A percentile compares a stretch with the other conserved stretches of the same genome.
These are phyloP conservation scores for Schizothecium vesticola DNA, from an alignment of 495 filamentous ascomycete genomes.

Conservation along the genomic window DNA sequence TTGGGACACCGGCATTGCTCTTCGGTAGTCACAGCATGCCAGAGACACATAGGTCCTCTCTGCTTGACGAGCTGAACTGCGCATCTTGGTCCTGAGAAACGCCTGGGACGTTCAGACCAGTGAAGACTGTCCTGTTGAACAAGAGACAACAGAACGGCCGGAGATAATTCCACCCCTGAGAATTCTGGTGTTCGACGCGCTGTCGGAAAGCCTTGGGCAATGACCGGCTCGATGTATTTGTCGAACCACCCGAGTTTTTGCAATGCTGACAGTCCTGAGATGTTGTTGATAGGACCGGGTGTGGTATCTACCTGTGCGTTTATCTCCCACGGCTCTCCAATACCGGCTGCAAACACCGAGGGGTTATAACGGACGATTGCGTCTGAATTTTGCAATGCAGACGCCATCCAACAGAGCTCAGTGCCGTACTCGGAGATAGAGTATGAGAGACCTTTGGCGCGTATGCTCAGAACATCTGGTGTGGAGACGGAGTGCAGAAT, in stretches of 20 bases:
- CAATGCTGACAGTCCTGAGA: background rate
- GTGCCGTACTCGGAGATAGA: background rate
- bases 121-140: background rate
- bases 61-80: conserved; percentile 1
- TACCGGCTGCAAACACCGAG: background rate
- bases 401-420: background rate
- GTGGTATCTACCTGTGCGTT: background rate
- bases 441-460: background rate
- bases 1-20: background rate
- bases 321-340: background rate
- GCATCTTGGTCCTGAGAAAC: background rate
- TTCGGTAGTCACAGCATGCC: background rate
- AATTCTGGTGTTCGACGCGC: background rate
- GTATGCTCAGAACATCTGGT: background rate
- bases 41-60: background rate
- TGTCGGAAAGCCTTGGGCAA: conserved; percentile 6
- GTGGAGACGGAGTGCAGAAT: background rate
- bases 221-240: conserved; percentile 1
- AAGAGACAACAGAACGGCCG: background rate
- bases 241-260: background rate
- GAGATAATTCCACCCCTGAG: conserved; percentile 3
- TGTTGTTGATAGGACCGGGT: background rate
- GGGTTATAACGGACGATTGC: background rate
- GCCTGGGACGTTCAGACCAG: background rate
- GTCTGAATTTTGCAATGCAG: background rate